phyloP scores from a whole-genome alignment of 495 filamentous ascomycete genomes.

The Acidiella bohemica region DNA sequence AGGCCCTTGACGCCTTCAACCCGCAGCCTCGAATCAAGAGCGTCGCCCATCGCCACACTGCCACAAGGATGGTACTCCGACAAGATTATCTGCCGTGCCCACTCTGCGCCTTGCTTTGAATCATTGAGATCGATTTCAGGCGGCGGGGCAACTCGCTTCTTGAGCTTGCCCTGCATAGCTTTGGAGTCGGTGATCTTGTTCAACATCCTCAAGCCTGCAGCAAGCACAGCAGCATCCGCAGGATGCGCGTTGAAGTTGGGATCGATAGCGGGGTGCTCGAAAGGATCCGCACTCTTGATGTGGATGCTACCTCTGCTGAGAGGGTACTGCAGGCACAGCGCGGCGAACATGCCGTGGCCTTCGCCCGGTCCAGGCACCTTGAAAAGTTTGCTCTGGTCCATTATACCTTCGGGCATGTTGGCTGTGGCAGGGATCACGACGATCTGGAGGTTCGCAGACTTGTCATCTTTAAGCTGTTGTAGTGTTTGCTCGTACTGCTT shows the following conservation, averaged over 20 bases:
- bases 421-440: conserved; percentile 4
- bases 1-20: conserved; percentile 14
- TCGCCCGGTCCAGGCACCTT: background rate
- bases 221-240: conserved; percentile 13
- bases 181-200: background rate
- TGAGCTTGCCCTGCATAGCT: conserved; percentile 7
- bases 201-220: conserved; percentile 10
- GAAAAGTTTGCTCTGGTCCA: conserved; percentile 14
- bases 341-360: conserved; percentile 4
- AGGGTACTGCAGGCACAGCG: conserved; percentile 12
- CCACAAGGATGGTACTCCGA: conserved; percentile 15
- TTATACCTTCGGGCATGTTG: conserved; percentile 5
- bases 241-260: conserved; percentile 10
- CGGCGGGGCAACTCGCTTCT: conserved; percentile 1
- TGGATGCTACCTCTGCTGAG: conserved; percentile 14
- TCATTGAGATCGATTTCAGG: conserved; percentile 8
- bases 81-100: conserved; percentile 3
- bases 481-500: conserved; percentile 13
- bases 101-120: conserved; percentile 7
- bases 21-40: conserved; percentile 9
- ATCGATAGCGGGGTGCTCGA: conserved; percentile 9
- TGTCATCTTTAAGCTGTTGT: conserved; percentile 4
- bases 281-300: conserved; percentile 14
- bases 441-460: conserved; percentile 11
- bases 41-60: conserved; percentile 10